A percentile compares a stretch with the other conserved stretches of the same genome.
Conservation (phyloP, 768 basidiomycete genomes). For the Podaxis rugospora region DNA sequence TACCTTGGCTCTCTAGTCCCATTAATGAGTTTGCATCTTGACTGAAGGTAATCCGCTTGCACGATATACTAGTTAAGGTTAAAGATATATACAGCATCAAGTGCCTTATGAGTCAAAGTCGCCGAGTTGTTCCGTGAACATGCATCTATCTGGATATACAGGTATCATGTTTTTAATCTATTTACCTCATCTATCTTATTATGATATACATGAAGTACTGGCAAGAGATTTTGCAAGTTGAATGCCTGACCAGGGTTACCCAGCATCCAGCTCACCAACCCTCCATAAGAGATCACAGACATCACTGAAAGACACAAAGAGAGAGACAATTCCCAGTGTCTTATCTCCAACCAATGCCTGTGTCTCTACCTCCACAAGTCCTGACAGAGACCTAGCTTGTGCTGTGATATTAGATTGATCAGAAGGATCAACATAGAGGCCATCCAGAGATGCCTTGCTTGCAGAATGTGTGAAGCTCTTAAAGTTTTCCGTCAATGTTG, state of each 20-base stretch:
- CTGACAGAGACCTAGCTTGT: not conserved
- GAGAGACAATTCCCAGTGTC: not conserved
- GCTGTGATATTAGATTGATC: not conserved
- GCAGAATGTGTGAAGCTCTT: not conserved
- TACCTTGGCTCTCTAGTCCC: no score
- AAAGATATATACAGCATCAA: no score
- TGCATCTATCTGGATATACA: no score
- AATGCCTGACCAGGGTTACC: not conserved
- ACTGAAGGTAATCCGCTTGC: no score
- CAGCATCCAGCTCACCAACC: not conserved
- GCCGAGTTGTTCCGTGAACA: no score
- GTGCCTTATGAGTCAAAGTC: no score
- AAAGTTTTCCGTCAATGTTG: not conserved
- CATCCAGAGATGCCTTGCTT: slow-evolving; percentile 1
- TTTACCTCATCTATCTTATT: no score
- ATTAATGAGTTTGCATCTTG: no score
- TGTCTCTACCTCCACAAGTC: not conserved
- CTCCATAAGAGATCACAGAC: not conserved
- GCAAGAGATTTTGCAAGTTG: not conserved
- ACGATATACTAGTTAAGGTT: no score
- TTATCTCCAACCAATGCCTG: not conserved
- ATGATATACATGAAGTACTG: not conserved
- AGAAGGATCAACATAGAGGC: not conserved
- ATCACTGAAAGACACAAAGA: not conserved
- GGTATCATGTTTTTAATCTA: no score